phyloP scores from a whole-genome alignment of 1,284 basidiomycete species.

The Ustilago vetiveriae region DNA sequence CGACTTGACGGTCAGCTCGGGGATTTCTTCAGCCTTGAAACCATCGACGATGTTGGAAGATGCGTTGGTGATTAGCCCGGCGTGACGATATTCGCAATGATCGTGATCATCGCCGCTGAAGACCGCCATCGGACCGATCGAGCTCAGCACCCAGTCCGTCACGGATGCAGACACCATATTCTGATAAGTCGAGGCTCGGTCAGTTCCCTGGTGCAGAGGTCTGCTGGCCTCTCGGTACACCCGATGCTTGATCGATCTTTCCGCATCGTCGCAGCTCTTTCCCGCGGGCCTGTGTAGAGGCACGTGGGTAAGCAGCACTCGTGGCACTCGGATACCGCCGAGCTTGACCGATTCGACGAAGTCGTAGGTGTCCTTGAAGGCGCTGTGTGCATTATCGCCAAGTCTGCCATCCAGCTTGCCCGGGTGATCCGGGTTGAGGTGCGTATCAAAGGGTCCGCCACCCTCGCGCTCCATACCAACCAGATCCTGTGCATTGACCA shows the following conservation, averaged over 20 bases:
- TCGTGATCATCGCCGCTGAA: conserved; percentile 64
- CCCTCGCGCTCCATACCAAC: conserved; percentile 53
- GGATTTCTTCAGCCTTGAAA: conserved; percentile 29
- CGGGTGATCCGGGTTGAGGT: conserved; percentile 19
- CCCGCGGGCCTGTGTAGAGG: conserved; percentile 43
- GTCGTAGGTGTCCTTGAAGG: conserved; percentile 37
- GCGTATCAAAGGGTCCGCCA: conserved; percentile 30
- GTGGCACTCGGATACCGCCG: conserved; percentile 16
- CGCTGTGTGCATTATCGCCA: conserved; percentile 32
- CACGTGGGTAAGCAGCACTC: conserved; percentile 57
- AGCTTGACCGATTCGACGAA: conserved; percentile 42
- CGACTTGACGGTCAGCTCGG: conserved; percentile 60
- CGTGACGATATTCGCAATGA: conserved; percentile 58
- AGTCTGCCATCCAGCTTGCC: conserved; percentile 38
- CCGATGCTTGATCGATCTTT: conserved; percentile 30
- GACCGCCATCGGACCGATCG: conserved; percentile 41
- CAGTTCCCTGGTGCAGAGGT: conserved; percentile 51
- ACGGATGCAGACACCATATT: conserved; percentile 49
- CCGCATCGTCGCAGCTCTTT: conserved; percentile 32
- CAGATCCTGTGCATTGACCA: conserved; percentile 55
- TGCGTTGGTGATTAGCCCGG: neutral
- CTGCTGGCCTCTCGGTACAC: conserved; percentile 42
- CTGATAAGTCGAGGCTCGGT: conserved; percentile 52
- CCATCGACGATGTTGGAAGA: conserved; percentile 8
- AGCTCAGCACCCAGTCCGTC: conserved; percentile 40